Base-by-base conservation (phyloP, 2,329 filamentous ascomycete species). In the Xylaria sp. region DNA sequence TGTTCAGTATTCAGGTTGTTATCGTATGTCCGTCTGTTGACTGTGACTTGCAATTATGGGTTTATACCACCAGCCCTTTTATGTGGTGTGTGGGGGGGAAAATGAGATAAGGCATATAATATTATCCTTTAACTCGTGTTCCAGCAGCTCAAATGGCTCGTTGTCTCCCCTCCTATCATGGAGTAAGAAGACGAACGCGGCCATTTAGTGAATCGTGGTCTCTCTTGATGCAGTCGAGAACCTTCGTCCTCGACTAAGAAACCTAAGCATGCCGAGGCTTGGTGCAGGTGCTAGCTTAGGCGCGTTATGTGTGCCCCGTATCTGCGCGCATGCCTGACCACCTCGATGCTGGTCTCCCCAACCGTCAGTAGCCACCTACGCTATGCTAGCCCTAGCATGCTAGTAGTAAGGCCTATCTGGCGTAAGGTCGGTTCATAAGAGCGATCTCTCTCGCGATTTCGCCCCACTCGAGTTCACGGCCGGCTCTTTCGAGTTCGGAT, bases 371-470 rank as follows among this genome's bases (percentile, higher is more conserved):
- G 8, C n/a, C 9, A 31, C 5, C 9, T 5, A 9, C 23, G 14
- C 12, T 2, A 23, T 38, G 33, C 23, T 19, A 15, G 6, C 11
- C 42, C 31, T 4, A 14, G 28, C 7, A 37, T 35, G 21, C n/a
- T 35, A 4, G 4, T 19, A 8, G 17, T 14, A 2, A 35, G 19
- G 43, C 7, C 77, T 72, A 92, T 77, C 91, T 83, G 17, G 92
- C 89, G 78, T 98, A 98, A 15, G 95, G 95, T 71, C 91, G 89
- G 75, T 99, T 99, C 92, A 99, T 96, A 28, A 94, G 82, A 4
- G 95, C 94, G 69, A 99, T 94, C 78, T 98, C 94, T 68, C 93
- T 85, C 6, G 92, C 85, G 64, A 98, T 90, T 50, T 92, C 92
- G 7, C 87, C 85, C 95, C 95, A 99, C 78, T 98, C 95, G 31